A percentile compares a stretch with the other conserved stretches of the same genome.
Evolutionary conservation across 345 rosid species (phyloP).

Genomic region (Clarkia xantiana): DNA sequence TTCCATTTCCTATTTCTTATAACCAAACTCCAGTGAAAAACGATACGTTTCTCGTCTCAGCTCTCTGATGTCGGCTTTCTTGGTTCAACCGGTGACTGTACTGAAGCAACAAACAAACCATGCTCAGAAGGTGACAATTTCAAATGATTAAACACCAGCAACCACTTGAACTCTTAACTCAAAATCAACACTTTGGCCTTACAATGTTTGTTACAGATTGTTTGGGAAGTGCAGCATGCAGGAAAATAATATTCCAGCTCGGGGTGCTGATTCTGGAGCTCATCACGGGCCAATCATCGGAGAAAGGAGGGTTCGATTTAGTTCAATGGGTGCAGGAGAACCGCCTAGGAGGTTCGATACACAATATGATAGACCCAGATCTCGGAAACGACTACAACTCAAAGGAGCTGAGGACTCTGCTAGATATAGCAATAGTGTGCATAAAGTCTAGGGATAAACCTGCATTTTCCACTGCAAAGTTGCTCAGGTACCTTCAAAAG

Average conservation of each 20-base stretch:
- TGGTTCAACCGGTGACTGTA: conserved; percentile 18
- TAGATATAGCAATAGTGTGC: conserved; percentile 64
- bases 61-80: conserved; percentile 50
- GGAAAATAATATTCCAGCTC: conserved; percentile 58
- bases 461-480: conserved; percentile 36
- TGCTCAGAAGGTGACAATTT: conserved; percentile 36
- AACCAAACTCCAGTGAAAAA: neutral
- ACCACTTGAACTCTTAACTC: no score
- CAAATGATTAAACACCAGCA: no score
- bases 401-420: conserved; percentile 51
- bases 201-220: conserved; percentile 17
- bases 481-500: conserved; percentile 63
- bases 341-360: conserved; percentile 42
- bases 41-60: conserved; percentile 17
- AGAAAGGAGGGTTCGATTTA: conserved; percentile 37
- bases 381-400: conserved; percentile 52
- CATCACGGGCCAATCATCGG: conserved; percentile 81
- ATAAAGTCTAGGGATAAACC: conserved; percentile 48
- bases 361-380: conserved; percentile 85
- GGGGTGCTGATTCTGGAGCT: conserved; percentile 81
- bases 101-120: conserved; percentile 16
- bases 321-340: conserved; percentile 78
- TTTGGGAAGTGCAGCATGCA: conserved; percentile 23
- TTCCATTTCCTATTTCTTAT: neutral
- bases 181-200: no score